Evolutionary conservation across 148 eudicot genomes (phyloP).

Genomic region (Rhododendron molle): DNA sequence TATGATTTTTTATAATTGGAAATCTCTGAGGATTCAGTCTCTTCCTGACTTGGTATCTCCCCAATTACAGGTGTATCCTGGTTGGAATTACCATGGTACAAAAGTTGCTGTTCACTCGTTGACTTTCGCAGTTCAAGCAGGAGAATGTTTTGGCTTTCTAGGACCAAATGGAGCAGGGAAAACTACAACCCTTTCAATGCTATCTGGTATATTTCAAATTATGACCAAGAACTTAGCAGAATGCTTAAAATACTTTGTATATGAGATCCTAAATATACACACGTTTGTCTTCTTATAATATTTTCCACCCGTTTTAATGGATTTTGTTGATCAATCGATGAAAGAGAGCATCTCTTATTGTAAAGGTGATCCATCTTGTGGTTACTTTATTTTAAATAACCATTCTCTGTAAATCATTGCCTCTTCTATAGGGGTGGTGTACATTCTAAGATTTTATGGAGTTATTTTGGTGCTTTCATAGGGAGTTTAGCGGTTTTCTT

Average conservation of each 20-base stretch:
- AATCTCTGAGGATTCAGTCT: neutral
- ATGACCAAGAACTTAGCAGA: neutral
- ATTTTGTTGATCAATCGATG: neutral
- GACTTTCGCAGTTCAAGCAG: slow-evolving; percentile 91
- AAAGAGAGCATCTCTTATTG: neutral
- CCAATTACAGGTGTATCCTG: slow-evolving; percentile 67
- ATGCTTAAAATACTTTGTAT: neutral
- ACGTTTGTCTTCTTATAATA: neutral
- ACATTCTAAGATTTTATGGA: neutral
- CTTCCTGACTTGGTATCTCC: slow-evolving; percentile 10
- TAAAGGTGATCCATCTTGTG: neutral
- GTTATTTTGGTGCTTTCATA: neutral
- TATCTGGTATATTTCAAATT: slow-evolving; percentile 46
- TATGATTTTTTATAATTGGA: neutral
- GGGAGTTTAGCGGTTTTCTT: slow-evolving; percentile 3
- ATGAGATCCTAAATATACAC: neutral
- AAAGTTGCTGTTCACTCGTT: slow-evolving; percentile 87
- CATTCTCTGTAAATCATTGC: neutral
- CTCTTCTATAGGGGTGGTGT: neutral
- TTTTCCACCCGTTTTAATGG: neutral
- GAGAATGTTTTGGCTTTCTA: slow-evolving; percentile 97
- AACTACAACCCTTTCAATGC: slow-evolving; percentile 93
- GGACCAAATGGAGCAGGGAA: slow-evolving; percentile 99
- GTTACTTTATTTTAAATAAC: neutral
- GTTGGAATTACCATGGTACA: slow-evolving; percentile 41